Evolutionary conservation across 805 yeast genomes (phyloP), one percentile per base, ranked within the genome.

Genomic region (Cephaloascus fragrans): DNA sequence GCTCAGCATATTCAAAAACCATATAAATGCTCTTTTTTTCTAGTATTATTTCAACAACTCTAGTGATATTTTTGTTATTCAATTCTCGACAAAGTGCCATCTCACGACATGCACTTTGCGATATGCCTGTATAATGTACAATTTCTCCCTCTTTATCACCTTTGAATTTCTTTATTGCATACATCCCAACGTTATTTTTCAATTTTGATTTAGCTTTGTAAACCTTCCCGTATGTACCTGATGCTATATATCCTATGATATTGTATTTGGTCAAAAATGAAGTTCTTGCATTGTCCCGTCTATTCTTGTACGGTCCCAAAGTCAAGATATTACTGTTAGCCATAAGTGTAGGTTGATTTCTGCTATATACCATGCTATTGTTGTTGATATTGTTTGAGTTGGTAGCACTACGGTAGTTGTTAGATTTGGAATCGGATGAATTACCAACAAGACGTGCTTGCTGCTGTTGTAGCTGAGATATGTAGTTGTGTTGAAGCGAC

Each of bases 1-100:
- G 95, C 57, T 93, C 99, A 34, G 96, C 96, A 58, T 78, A 93
- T 55, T 90, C 98, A 56, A 87, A 88, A 31, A 93, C 86, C 93
- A 93, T 85, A 60, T 87, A 93, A 35, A 93, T 89, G 45, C 86
- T 75, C 59, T 87, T 90, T 49, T 80, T 83, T 53, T 93, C 97
- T 38, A 93, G 62, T 9, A 89, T 77, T 39, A 87, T 84, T 56
- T 89, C 96, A 4, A 80, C 77, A 41, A 94, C 66, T 46, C 74
- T 75, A 6, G 93, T 84, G 39, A 93, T 71, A 61, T 93, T 90
- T 42, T 73, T 72, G 60, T 94, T 86, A 45, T 69, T 69, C 39
- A 93, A 64, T 56, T 93, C 98, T 37, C 95, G 72, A 58, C 97
- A 93, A 17, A 93, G 66, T 1, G 96, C 84, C 90, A 94, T 88